Conservation (phyloP, 306 rosid species). For the Lagenaria siceraria region DNA sequence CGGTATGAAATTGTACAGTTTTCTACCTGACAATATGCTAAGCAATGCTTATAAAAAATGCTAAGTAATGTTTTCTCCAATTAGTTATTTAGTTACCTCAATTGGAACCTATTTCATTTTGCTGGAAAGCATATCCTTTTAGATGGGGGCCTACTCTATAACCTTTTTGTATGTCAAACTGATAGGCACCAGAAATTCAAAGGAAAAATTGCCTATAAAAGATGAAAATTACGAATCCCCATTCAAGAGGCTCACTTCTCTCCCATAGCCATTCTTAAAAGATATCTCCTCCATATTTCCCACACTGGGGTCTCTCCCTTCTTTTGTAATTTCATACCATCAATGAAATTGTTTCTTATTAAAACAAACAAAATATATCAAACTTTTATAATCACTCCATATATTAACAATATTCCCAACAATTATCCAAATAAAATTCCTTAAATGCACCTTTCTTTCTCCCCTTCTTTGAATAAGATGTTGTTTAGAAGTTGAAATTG, state of each 20-base stretch:
- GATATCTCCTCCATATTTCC: background rate
- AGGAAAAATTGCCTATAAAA: background rate
- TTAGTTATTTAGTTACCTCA: background rate
- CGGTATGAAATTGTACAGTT: slow-evolving; percentile 27
- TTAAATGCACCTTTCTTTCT: background rate
- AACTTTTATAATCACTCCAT: background rate
- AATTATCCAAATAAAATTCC: background rate
- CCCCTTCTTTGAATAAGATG: background rate
- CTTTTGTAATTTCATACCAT: no score
- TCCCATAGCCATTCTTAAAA: background rate
- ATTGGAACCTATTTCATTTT: background rate
- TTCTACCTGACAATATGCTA: background rate
- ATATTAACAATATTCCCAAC: background rate
- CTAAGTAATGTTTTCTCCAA: background rate
- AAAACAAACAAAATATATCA: background rate
- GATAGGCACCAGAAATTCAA: background rate
- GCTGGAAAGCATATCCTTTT: background rate
- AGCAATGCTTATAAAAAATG: no score
- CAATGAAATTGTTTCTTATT: no score
- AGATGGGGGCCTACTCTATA: background rate
- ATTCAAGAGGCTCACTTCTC: background rate
- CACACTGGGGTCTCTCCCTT: background rate
- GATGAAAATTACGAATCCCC: background rate
- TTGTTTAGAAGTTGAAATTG: background rate
- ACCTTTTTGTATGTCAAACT: background rate